Evolutionary conservation across 305 asterid genomes (phyloP).

Genomic region (Solanum hybrid): DNA sequence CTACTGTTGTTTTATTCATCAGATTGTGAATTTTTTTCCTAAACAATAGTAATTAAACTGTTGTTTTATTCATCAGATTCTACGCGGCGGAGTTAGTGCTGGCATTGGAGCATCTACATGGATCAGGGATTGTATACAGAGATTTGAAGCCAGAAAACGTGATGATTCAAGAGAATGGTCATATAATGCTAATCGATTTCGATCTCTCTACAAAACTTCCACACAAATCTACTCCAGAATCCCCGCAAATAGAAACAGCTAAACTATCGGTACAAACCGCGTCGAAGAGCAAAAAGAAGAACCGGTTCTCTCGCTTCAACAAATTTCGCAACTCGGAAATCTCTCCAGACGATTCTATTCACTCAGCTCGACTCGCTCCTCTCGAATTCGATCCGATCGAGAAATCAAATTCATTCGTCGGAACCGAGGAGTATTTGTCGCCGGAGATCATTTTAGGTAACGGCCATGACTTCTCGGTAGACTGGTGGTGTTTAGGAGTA

Average conservation of each 20-base stretch:
- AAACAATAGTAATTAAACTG: neutral
- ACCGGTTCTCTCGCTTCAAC: constrained; percentile 13
- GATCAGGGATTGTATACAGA: constrained; percentile 74
- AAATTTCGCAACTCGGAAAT: constrained; percentile 36
- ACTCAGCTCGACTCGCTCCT: constrained; percentile 22
- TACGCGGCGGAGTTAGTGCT: constrained; percentile 85
- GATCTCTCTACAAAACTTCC: constrained; percentile 77
- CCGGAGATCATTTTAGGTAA: constrained; percentile 79
- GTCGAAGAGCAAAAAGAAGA: constrained; percentile 23
- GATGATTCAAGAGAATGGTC: constrained; percentile 82
- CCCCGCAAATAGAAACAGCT: constrained; percentile 13
- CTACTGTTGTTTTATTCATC: neutral
- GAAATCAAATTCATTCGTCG: constrained; percentile 88
- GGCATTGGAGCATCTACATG: constrained; percentile 76
- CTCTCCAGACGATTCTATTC: constrained; percentile 35
- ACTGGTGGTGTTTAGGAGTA: constrained; percentile 91
- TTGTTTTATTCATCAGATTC: constrained; percentile 37
- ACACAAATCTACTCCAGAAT: constrained; percentile 34
- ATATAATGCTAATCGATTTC: constrained; percentile 80
- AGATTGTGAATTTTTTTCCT: constrained; percentile 28
- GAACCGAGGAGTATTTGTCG: constrained; percentile 87
- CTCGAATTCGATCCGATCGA: constrained; percentile 31
- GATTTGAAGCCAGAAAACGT: constrained; percentile 94
- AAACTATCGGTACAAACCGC: constrained; percentile 10
- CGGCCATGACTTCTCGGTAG: constrained; percentile 90